Percentiles rank a stretch among this genome's conserved stretches.
Evolutionary conservation across 179 eudicot species (phyloP).

Genomic region (Amaranthus tricolor): DNA sequence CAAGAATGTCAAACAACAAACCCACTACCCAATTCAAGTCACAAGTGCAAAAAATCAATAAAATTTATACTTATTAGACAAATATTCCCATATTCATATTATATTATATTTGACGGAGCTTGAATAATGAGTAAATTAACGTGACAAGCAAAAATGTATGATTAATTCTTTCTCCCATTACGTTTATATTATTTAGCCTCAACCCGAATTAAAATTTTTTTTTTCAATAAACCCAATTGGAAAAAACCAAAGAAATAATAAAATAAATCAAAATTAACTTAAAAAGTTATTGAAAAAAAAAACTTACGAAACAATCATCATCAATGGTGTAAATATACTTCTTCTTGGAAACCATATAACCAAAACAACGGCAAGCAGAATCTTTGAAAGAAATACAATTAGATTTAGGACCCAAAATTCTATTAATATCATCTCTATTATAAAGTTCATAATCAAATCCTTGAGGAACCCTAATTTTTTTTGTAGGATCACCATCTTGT

Average conservation of each 20-base stretch:
- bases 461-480: constrained; percentile 66
- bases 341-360: constrained; percentile 93
- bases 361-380: constrained; percentile 91
- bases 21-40: no score
- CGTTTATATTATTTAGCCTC: no score
- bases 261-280: not conserved
- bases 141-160: no score
- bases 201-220: no score
- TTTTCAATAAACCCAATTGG: not conserved
- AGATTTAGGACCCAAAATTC: constrained; percentile 77
- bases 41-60: no score
- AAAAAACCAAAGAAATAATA: not conserved
- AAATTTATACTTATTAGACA: no score
- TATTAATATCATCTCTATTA: constrained; percentile 78
- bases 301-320: constrained; percentile 87
- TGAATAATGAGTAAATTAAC: no score
- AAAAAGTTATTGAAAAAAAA: not conserved
- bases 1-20: no score
- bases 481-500: constrained; percentile 91
- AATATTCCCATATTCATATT: no score
- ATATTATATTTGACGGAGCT: no score
- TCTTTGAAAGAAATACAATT: constrained; percentile 92
- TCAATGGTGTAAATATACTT: constrained; percentile 87
- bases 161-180: no score
- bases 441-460: constrained; percentile 93